Evolutionary conservation across 768 basidiomycete species (phyloP).

Genomic region (Kwoniella europaea): DNA sequence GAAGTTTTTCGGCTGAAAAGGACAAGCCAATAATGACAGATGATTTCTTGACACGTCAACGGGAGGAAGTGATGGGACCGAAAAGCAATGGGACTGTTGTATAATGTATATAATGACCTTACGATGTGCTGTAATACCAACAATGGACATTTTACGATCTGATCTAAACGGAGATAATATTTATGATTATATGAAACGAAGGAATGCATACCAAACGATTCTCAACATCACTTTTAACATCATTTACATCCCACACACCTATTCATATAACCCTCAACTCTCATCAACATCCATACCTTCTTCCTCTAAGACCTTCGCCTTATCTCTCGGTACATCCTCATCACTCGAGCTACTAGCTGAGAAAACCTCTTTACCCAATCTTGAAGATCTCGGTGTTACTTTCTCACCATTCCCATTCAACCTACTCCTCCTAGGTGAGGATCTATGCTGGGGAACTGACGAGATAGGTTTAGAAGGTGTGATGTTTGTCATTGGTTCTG

Average conservation of each 20-base stretch:
- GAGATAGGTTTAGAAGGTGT: constrained; percentile 22
- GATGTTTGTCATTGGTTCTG: not conserved
- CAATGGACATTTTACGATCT: not conserved
- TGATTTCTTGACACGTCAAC: too few relatives aligned
- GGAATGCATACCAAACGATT: not conserved
- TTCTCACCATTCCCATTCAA: constrained; percentile 27
- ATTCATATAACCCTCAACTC: constrained; percentile 1
- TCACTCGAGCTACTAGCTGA: constrained; percentile 24
- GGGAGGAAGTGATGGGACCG: too few relatives aligned
- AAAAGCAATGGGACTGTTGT: too few relatives aligned
- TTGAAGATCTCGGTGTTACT: constrained; percentile 37
- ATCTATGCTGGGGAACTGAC: constrained; percentile 21
- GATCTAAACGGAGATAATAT: not conserved
- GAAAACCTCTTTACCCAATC: constrained; percentile 46
- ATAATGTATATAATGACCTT: too few relatives aligned
- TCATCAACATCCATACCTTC: constrained; percentile 47
- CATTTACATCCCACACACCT: not conserved
- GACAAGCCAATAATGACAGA: too few relatives aligned
- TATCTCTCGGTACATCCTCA: constrained; percentile 26
- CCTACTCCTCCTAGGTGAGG: constrained; percentile 33
- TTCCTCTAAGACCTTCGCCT: not conserved
- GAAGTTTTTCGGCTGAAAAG: not conserved
- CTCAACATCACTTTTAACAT: not conserved
- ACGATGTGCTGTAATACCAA: too few relatives aligned
- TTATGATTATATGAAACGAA: not conserved